Evolutionary conservation across 148 eudicot species (phyloP).

Genomic region (Vaccinium corymbosum): DNA sequence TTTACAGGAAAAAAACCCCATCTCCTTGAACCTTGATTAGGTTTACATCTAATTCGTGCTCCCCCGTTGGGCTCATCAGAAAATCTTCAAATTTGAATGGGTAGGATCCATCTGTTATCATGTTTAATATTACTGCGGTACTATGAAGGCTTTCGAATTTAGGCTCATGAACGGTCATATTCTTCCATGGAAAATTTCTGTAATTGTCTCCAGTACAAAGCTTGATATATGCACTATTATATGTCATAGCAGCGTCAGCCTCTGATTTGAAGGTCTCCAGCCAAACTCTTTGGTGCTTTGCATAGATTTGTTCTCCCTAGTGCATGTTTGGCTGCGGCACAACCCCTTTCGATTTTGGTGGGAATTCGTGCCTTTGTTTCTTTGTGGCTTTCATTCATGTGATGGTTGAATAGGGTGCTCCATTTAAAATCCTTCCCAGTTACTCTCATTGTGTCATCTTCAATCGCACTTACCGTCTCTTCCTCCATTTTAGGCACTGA

Average conservation of each 20-base stretch:
- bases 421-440: background rate
- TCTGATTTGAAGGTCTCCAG: conserved; percentile 37
- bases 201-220: conserved; percentile 25
- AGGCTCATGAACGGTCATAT: conserved; percentile 15
- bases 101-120: conserved; percentile 21
- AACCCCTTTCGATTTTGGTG: conserved; percentile 32
- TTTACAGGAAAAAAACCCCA: conserved; percentile 1
- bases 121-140: conserved; percentile 9
- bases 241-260: conserved; percentile 30
- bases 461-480: background rate
- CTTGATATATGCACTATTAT: conserved; percentile 33
- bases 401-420: background rate
- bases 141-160: conserved; percentile 18
- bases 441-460: background rate
- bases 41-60: conserved; percentile 11
- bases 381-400: background rate
- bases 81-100: conserved; percentile 22
- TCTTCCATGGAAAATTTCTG: conserved; percentile 26
- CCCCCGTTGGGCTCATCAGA: conserved; percentile 17
- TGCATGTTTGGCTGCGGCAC: conserved; percentile 35
- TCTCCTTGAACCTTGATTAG: background rate
- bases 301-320: conserved; percentile 43
- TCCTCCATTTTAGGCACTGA: background rate
- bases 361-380: background rate
- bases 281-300: conserved; percentile 38